Percentiles rank a stretch among this genome's conserved stretches.
These are phyloP conservation scores for Phytophthora vignae DNA, from an alignment of 352 stramenopile genomes.

Conservation along the genomic window DNA sequence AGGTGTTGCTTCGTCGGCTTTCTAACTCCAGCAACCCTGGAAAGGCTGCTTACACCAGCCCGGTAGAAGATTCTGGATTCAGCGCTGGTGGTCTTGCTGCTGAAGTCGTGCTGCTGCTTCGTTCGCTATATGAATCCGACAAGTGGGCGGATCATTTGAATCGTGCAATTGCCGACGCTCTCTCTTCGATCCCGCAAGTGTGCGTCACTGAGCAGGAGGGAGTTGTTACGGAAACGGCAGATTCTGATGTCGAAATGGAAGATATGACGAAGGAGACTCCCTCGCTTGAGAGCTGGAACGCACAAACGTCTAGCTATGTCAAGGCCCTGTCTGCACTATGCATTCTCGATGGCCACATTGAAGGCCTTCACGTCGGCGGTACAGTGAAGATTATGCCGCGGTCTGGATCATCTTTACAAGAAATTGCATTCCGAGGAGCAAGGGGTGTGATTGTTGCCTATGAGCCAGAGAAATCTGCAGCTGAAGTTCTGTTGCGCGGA, in stretches of 20 bases:
- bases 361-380: constrained; percentile 79
- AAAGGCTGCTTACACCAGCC: neutral
- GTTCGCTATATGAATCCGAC: constrained; percentile 79
- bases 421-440: constrained; percentile 79
- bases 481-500: constrained; percentile 76
- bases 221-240: constrained; percentile 27
- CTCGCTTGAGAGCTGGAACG: constrained; percentile 59
- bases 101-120: constrained; percentile 85
- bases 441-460: constrained; percentile 81
- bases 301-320: constrained; percentile 59
- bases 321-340: constrained; percentile 81
- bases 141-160: constrained; percentile 82
- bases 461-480: constrained; percentile 82
- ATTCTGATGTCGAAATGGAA: constrained; percentile 89
- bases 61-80: constrained; percentile 37
- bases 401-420: constrained; percentile 71
- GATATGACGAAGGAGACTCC: constrained; percentile 72
- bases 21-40: constrained; percentile 9
- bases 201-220: constrained; percentile 50
- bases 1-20: constrained; percentile 58
- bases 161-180: constrained; percentile 59
- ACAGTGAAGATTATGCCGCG: constrained; percentile 88
- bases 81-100: constrained; percentile 57
- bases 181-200: constrained; percentile 54
- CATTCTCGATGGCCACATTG: constrained; percentile 86